Conservation (phyloP, 2,329 filamentous ascomycete species). For the Aureobasidium subglaciale region DNA sequence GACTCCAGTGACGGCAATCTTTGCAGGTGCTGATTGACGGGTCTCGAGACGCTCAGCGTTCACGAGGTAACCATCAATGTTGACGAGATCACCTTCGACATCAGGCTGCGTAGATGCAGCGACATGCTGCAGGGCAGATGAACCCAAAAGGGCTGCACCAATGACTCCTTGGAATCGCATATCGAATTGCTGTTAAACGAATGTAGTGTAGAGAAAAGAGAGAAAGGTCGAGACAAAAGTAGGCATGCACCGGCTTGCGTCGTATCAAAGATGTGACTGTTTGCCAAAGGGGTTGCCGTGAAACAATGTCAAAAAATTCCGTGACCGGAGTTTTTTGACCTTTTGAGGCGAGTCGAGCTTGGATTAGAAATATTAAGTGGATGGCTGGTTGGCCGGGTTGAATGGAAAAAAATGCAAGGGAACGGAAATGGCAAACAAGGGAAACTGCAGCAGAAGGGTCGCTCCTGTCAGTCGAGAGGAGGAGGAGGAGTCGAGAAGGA, state of each 20-base stretch:
- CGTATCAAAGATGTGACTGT: background rate
- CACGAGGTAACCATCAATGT: background rate
- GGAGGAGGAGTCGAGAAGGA: background rate
- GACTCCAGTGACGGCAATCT: constrained; percentile 27
- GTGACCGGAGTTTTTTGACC: constrained; percentile 2
- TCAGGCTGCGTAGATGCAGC: constrained; percentile 2
- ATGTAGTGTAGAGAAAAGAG: constrained; percentile 7
- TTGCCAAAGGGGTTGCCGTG: background rate
- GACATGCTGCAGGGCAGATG: constrained; percentile 12
- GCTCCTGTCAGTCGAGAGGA: background rate
- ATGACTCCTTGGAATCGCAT: constrained; percentile 11
- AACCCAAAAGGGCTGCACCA: constrained; percentile 1
- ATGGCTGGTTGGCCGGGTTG: background rate
- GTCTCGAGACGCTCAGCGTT: constrained; percentile 6
- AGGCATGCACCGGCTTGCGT: background rate
- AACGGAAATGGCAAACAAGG: constrained; percentile 8
- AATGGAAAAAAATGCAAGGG: constrained; percentile 14
- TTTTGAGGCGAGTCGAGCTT: constrained; percentile 3
- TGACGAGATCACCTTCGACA: background rate
- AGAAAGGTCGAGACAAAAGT: constrained; percentile 1
- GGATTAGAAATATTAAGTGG: constrained; percentile 8
- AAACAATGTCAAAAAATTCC: constrained; percentile 8
- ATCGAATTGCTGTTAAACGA: constrained; percentile 3
- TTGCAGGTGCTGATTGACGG: constrained; percentile 5
- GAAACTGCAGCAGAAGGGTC: constrained; percentile 10